Base-by-base conservation (phyloP, 257 asterid species). In the Nicotiana undulata region DNA sequence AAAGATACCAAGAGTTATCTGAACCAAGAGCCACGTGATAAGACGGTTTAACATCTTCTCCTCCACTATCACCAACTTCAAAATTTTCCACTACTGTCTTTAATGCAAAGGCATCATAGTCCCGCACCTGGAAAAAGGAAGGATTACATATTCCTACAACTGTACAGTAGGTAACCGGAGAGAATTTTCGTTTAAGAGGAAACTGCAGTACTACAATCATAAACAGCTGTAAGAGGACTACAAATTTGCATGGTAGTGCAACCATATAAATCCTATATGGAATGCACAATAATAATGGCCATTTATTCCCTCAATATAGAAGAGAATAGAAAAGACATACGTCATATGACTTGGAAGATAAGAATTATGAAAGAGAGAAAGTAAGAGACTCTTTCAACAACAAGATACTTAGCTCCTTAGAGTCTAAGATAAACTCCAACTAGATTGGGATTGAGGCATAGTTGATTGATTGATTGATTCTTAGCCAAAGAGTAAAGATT, bases 1-100 rank as follows among this genome's bases (percentile, higher is more conserved):
- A 96, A 87, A 96, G 96, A 87, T 93, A 92, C 99, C 99, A 96
- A 32, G 98, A 93, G 83, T 96, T 96, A 87, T 96, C 99, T 72
- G 99, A 96, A 87, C 99, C 93, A 34, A 96, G 95, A 77, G 98
- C 98, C 81, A 94, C 90, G 70, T 96, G 93, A 87, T 93, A 96
- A 63, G 95, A 92, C 80, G 91, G 97, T 82, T 84, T 80, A 31
- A 80, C 85, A 80, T 85, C 82, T 77, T 83, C 88, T 74, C 86
- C 70, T 61, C 83, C 84, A 53, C 53, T 31, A 75, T 85, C 91
- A 70, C 82, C 86, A 63, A 76, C 70, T 79, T 40, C 64, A 76
- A 70, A 40, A 81, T 52, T 85, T 84, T 83, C 89, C 78, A 77
- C 86, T 24, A 75, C 84, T 6, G 79, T 28, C 64, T 84, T 83